Percentiles rank a stretch among this genome's conserved stretches.
phyloP scores from a whole-genome alignment of 257 asterid species.

The Solanum sejunctum region DNA sequence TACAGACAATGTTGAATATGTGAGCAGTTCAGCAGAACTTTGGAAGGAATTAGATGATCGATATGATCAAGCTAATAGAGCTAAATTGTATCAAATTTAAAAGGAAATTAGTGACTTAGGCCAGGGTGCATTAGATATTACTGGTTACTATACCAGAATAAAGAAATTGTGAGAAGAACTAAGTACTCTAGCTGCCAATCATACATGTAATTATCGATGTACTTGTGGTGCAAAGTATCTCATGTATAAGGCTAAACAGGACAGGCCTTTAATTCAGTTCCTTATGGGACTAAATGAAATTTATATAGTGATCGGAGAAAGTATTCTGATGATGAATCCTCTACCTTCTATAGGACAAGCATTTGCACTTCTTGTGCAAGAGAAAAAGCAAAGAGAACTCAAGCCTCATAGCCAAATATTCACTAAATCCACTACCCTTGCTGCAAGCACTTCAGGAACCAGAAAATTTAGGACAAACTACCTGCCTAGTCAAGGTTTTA shows the following conservation, averaged over 20 bases:
- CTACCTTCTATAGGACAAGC: not conserved
- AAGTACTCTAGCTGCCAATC: not conserved
- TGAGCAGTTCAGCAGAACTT: not conserved
- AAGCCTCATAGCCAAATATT: not conserved
- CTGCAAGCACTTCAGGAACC: not conserved
- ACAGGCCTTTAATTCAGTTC: no score
- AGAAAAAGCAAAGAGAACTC: no score
- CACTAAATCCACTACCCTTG: rapidly evolving
- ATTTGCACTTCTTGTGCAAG: not conserved
- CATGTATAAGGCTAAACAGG: not conserved
- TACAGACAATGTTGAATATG: not conserved
- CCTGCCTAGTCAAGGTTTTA: no score
- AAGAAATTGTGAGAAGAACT: no score
- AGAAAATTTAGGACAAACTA: no score
- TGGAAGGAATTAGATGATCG: not conserved
- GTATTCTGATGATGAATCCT: not conserved
- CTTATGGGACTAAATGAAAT: not conserved
- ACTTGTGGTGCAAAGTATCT: not conserved
- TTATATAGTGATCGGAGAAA: no score
- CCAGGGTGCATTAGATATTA: not conserved
- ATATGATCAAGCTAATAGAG: not conserved
- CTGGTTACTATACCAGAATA: not conserved
- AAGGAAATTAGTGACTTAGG: not conserved
- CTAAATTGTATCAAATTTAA: no score
- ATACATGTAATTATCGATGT: not conserved